Conservation (phyloP, 768 basidiomycete genomes). For the Mycena maculata region DNA sequence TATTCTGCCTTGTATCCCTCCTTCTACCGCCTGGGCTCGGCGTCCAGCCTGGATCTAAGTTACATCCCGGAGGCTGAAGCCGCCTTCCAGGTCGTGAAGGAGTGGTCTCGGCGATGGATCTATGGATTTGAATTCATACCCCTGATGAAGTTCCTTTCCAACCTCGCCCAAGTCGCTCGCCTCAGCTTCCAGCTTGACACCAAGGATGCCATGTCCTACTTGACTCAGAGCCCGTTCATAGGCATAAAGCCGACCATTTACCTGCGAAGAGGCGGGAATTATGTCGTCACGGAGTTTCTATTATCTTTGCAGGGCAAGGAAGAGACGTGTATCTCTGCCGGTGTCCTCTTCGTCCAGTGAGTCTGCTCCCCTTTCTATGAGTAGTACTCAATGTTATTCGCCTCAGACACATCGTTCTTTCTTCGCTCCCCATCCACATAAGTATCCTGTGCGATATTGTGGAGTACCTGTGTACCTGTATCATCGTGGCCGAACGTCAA, state of each 20-base stretch:
- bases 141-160: slow-evolving; percentile 51
- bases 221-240: slow-evolving; percentile 48
- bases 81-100: slow-evolving; percentile 51
- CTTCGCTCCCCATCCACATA: slow-evolving; percentile 54
- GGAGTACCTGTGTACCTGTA: slow-evolving; percentile 58
- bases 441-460: slow-evolving; percentile 62
- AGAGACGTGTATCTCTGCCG: slow-evolving; percentile 44
- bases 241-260: slow-evolving; percentile 33
- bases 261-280: slow-evolving; percentile 21
- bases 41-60: slow-evolving; percentile 46
- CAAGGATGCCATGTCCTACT: slow-evolving; percentile 46
- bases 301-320: slow-evolving; percentile 42
- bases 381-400: not conserved
- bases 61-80: slow-evolving; percentile 53
- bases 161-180: slow-evolving; percentile 48
- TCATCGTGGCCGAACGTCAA: slow-evolving; percentile 50
- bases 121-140: slow-evolving; percentile 45
- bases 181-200: slow-evolving; percentile 55
- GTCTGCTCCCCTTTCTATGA: slow-evolving; percentile 31
- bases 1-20: slow-evolving; percentile 64
- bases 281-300: slow-evolving; percentile 48
- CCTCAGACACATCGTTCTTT: slow-evolving; percentile 58
- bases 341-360: slow-evolving; percentile 55
- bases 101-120: slow-evolving; percentile 59
- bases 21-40: slow-evolving; percentile 58